These are phyloP conservation scores for Trichoderma koningii DNA, from an alignment of 2,329 filamentous ascomycete species.

Conservation along the genomic window DNA sequence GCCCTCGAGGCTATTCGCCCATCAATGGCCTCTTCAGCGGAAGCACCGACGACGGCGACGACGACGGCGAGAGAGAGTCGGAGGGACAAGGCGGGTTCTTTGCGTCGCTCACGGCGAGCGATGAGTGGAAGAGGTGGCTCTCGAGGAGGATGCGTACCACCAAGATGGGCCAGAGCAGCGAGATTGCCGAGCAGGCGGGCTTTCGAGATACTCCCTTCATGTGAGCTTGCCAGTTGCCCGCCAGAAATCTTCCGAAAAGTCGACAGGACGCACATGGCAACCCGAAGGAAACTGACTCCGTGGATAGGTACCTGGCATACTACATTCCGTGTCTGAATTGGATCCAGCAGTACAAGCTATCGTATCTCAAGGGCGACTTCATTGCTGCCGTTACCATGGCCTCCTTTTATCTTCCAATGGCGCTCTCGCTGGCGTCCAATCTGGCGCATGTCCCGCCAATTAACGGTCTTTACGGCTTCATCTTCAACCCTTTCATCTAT, in stretches of 20 bases:
- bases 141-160: slow-evolving; percentile 58
- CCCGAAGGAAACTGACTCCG: background rate
- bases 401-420: slow-evolving; percentile 98
- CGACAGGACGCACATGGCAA: background rate
- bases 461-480: slow-evolving; percentile 91
- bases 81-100: slow-evolving; percentile 41
- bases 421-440: slow-evolving; percentile 87
- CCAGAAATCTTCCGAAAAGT: background rate
- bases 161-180: slow-evolving; percentile 72
- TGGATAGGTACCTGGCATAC: slow-evolving; percentile 78
- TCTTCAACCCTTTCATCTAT: slow-evolving; percentile 89
- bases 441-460: slow-evolving; percentile 90
- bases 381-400: slow-evolving; percentile 91
- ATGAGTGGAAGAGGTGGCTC: slow-evolving; percentile 54
- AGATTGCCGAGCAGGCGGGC: slow-evolving; percentile 71
- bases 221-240: slow-evolving; percentile 51
- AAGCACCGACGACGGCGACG: slow-evolving; percentile 36
- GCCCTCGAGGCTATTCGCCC: slow-evolving; percentile 62
- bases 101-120: slow-evolving; percentile 43
- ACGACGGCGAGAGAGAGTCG: slow-evolving; percentile 39
- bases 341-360: slow-evolving; percentile 82
- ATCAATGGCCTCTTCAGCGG: slow-evolving; percentile 38
- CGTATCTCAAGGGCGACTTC: slow-evolving; percentile 82
- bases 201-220: slow-evolving; percentile 73
- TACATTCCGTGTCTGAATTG: slow-evolving; percentile 91